A percentile compares a stretch with the other conserved stretches of the same genome.
Evolutionary conservation across 495 filamentous ascomycete genomes (phyloP).

Genomic region (Penicillium diatomitis): DNA sequence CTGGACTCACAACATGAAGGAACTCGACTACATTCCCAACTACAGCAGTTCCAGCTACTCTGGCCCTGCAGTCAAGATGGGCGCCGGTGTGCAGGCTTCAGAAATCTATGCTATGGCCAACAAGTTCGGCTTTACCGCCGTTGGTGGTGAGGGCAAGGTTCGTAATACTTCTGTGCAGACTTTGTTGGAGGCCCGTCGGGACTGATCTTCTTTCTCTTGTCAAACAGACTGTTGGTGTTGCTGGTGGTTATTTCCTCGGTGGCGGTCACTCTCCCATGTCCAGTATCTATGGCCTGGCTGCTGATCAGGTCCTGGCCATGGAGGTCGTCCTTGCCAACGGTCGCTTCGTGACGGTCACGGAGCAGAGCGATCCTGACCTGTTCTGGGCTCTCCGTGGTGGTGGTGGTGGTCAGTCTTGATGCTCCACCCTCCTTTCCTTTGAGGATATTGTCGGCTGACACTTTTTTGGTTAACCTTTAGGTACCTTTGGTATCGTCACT

Average conservation of each 20-base stretch:
- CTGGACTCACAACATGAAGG: conserved; percentile 54
- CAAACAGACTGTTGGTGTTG: conserved; percentile 26
- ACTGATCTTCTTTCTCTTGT: background rate
- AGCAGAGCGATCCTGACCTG: conserved; percentile 44
- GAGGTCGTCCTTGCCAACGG: conserved; percentile 51
- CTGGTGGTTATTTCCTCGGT: conserved; percentile 35
- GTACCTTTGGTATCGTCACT: conserved; percentile 44
- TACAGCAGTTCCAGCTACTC: conserved; percentile 28
- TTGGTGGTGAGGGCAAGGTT: conserved; percentile 45
- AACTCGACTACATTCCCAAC: conserved; percentile 25
- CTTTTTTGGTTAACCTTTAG: background rate
- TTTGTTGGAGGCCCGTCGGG: no score
- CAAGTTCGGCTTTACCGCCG: conserved; percentile 36
- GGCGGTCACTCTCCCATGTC: conserved; percentile 44
- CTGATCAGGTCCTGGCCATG: conserved; percentile 39
- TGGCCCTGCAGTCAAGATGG: conserved; percentile 46
- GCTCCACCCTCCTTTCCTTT: background rate
- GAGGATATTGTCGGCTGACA: background rate
- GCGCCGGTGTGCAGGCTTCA: conserved; percentile 45
- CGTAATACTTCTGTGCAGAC: background rate
- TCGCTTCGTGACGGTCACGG: conserved; percentile 39
- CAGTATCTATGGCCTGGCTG: conserved; percentile 41
- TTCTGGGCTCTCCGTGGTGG: conserved; percentile 45
- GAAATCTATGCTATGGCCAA: conserved; percentile 42
- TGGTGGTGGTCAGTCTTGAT: conserved; percentile 12